These are phyloP conservation scores for Multifurca ochricompacta DNA, from an alignment of 768 basidiomycete genomes.

Conservation along the genomic window DNA sequence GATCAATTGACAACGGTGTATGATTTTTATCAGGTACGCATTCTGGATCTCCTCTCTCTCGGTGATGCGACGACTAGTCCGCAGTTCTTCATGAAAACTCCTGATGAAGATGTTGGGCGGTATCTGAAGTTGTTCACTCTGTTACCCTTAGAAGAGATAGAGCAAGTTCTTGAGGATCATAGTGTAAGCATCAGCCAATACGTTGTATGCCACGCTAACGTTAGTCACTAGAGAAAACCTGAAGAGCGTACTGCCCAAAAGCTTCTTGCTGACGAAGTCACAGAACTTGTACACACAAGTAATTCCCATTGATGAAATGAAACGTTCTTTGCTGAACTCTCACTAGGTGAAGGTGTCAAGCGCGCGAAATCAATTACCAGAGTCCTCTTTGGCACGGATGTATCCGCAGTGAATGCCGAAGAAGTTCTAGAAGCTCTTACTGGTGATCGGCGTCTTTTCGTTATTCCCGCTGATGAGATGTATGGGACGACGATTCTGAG, in stretches of 20 bases:
- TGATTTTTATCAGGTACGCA: constrained; percentile 88
- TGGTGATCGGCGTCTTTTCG: constrained; percentile 54
- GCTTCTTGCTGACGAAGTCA: constrained; percentile 49
- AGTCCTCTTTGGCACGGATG: constrained; percentile 36
- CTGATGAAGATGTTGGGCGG: constrained; percentile 20
- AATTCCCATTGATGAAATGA: not conserved
- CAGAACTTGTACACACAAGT: constrained; percentile 54
- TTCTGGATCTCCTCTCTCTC: not conserved
- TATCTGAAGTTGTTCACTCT: constrained; percentile 20
- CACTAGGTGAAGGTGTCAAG: constrained; percentile 33
- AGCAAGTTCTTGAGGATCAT: constrained; percentile 16
- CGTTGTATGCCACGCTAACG: not conserved
- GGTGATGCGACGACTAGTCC: not conserved
- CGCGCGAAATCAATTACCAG: constrained; percentile 39
- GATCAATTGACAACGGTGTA: constrained; percentile 69
- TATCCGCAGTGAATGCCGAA: constrained; percentile 39
- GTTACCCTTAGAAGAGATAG: constrained; percentile 12
- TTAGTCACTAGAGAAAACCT: constrained; percentile 28
- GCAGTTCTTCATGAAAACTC: constrained; percentile 80
- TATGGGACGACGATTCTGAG: constrained; percentile 48
- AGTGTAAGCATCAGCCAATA: constrained; percentile 2
- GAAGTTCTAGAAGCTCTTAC: constrained; percentile 55
- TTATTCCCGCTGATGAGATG: constrained; percentile 45
- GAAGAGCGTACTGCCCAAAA: constrained; percentile 41
- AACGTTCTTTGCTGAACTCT: not conserved